Evolutionary conservation across 192 early-diverging fungal genomes (phyloP), one percentile per base, ranked within the genome.

Genomic region (Spizellomyces punctatus): DNA sequence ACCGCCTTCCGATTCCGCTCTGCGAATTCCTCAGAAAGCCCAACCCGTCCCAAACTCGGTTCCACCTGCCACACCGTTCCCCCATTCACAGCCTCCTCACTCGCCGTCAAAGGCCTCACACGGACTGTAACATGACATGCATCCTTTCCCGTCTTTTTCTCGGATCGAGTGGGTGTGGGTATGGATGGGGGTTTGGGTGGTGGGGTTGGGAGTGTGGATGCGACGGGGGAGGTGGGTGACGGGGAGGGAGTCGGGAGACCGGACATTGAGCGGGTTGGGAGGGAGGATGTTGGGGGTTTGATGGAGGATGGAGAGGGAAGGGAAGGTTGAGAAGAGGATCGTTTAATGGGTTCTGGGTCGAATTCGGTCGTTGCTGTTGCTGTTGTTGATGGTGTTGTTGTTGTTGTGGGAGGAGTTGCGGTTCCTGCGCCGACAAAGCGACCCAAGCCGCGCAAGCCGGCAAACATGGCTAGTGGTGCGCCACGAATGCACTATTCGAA

Each of bases 41-140:
- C 12, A 1, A 75, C 41, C 7, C 65, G 50, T 0, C 57, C 48
- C 19, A 41, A 14, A 4, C 47, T 27, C 6, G 61, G 45, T 14
- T 46, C 56, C 14, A 69, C 44, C 1, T 75, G 60, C 73, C 73
- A 75, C 3, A 75, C 54, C 8, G 14, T 47, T 12, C n/a, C 27
- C 16, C n/a, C 12, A n/a, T 56, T 42, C 6, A 41, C 16, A 8
- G 22, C 21, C 17, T 52, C 50, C 57, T 72, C 71, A 6, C 10
- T 14, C 16, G 22, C 19, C 6, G 71, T 64, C 41, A 64, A 47
- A 12, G 71, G 71, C 46, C 71, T 46, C 63, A 72, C 64, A 10
- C 71, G 46, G 2, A 72, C 62, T 8, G 63, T 64, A 10, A 72
- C 71, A 45, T 63, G 60, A 44, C 71, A 72, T 16, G 63, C 60